Conservation (phyloP, 345 rosid genomes). For the Ailanthus altissimus region DNA sequence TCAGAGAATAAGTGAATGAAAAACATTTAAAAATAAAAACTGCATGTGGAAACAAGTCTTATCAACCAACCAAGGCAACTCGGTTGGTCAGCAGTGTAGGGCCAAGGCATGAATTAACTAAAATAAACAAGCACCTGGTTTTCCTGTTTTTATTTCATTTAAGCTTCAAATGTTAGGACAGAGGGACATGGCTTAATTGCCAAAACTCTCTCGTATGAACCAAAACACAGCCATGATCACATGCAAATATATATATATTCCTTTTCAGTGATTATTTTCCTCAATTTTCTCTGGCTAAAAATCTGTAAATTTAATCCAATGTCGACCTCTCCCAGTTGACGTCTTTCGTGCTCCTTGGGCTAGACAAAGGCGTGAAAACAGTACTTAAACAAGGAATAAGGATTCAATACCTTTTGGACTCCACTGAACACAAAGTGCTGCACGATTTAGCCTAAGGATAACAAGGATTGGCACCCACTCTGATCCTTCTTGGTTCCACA, state of each 20-base stretch:
- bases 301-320: not conserved
- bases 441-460: conserved; percentile 95
- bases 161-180: not conserved
- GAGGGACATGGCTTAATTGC: not conserved
- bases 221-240: not conserved
- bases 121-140: not conserved
- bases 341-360: not conserved
- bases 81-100: not conserved
- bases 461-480: conserved; percentile 98
- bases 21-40: not conserved
- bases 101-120: no score
- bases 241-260: not conserved
- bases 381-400: conserved; percentile 4
- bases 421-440: conserved; percentile 97
- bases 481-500: conserved; percentile 85
- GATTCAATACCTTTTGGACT: conserved; percentile 75
- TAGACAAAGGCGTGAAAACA: conserved; percentile 15
- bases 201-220: not conserved
- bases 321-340: not conserved
- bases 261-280: not conserved
- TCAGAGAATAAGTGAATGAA: not conserved
- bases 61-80: not conserved
- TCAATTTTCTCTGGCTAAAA: not conserved
- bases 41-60: not conserved
- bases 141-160: not conserved